A percentile compares a stretch with the other conserved stretches of the same genome.
Evolutionary conservation across 2,329 filamentous ascomycete species (phyloP).

Genomic region (Colletotrichum sp.): DNA sequence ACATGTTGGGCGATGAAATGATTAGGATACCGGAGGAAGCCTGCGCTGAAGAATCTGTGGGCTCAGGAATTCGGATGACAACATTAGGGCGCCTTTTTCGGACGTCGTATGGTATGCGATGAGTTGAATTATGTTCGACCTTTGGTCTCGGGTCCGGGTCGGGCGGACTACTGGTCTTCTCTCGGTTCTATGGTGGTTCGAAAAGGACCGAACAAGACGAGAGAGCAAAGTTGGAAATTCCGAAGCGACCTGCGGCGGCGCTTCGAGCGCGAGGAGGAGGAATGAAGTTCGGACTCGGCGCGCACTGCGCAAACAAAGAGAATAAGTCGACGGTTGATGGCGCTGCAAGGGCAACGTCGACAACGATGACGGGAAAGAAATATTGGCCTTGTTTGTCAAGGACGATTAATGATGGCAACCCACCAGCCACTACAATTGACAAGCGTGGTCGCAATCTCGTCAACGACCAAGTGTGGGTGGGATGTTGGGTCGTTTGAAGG

Average conservation of each 20-base stretch:
- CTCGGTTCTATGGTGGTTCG: neutral
- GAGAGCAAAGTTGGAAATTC: neutral
- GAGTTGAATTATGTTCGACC: constrained; percentile 3
- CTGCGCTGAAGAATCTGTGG: constrained; percentile 26
- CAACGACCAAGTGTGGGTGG: constrained; percentile 24
- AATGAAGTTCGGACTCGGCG: constrained; percentile 5
- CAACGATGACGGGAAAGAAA: neutral
- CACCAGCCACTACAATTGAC: constrained; percentile 15
- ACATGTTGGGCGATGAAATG: constrained; percentile 46
- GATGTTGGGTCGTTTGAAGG: constrained; percentile 24
- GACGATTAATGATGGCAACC: neutral
- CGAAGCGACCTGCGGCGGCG: neutral
- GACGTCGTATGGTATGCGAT: constrained; percentile 5
- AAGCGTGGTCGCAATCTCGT: constrained; percentile 18
- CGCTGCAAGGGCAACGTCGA: neutral
- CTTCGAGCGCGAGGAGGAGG: neutral
- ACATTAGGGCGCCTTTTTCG: constrained; percentile 28
- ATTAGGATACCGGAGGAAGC: constrained; percentile 24
- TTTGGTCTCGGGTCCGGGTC: neutral
- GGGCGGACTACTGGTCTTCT: neutral
- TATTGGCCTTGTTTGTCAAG: neutral
- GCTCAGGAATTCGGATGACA: constrained; percentile 27
- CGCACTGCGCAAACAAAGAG: constrained; percentile 18
- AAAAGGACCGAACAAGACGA: neutral
- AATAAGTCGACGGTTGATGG: neutral